A percentile compares a stretch with the other conserved stretches of the same genome.
These are phyloP conservation scores for Heteromeles arbutifolia DNA, from an alignment of 306 rosid species.

Conservation along the genomic window DNA sequence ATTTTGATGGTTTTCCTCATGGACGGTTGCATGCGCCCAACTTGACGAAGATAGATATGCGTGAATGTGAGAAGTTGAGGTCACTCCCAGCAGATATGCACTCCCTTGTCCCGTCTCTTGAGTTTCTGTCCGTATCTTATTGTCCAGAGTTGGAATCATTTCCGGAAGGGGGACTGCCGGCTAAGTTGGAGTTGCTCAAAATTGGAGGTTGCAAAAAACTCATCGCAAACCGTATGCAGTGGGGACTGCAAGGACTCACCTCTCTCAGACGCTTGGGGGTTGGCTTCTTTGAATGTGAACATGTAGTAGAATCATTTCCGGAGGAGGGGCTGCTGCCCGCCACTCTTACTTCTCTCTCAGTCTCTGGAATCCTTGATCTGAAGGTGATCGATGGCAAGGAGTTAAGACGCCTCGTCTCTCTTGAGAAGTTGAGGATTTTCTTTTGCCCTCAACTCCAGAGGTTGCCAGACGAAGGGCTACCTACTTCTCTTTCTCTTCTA, in stretches of 20 bases:
- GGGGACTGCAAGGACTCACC: neutral
- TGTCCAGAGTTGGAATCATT: neutral
- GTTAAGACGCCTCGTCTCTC: neutral
- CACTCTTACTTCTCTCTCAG: neutral
- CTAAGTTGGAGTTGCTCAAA: neutral
- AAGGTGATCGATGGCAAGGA: neutral
- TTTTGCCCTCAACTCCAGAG: neutral
- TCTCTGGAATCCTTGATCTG: neutral
- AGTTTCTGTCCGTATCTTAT: neutral
- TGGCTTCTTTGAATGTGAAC: neutral
- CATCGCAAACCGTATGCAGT: neutral
- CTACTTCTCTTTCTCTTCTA: neutral
- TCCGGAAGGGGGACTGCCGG: neutral
- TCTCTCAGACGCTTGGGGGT: neutral
- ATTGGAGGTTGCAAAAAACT: neutral
- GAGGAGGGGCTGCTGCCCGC: neutral
- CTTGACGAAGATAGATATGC: neutral
- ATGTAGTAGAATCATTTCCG: neutral
- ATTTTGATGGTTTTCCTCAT: neutral
- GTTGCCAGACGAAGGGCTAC: neutral
- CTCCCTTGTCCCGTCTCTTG: neutral
- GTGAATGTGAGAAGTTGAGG: neutral
- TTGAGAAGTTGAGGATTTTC: fast-evolving
- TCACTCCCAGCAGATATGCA: neutral
- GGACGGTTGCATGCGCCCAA: neutral